Evolutionary conservation across 371 early-diverging fungal genomes (phyloP), one percentile per base, ranked within the genome.

Genomic region (Sporodiniella umbellata): DNA sequence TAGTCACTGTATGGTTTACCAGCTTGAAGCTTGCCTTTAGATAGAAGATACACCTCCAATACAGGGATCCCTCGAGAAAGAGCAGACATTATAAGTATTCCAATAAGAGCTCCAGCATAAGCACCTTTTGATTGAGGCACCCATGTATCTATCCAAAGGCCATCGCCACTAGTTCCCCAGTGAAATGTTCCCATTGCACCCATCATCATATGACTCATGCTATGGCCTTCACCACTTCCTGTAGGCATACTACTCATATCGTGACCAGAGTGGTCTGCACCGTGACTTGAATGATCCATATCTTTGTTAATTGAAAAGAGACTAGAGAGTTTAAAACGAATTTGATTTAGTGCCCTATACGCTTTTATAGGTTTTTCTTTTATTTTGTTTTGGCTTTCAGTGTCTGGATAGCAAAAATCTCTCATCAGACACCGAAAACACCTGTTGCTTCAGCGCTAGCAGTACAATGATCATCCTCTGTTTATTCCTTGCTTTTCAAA

Each of bases 91-190:
- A 83, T 33, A 33, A 83, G 70, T 6, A 83, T 62, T 11, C 80
- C 81, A 37, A 83, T 54, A 40, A 79, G 74, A 7, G 81, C 75
- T 24, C 83, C 83, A 40, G 79, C 73, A 26, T 78, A 80, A 31
- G 70, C 66, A n/a, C 72, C 54, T 52, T 83, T 78, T 4, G 74
- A 64, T n/a, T 53, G 38, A 19, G 78, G 78, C 7, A 73, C 44
- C 73, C 73, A 77, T 11, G 54, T 44, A 23, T 56, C 47, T n/a
- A 77, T 54, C 64, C 66, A 73, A 8, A 77, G 22, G 15, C 69
- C 70, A 51, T 73, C 74, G 8, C 68, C 72, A 26, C 51, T 18
- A 10, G 54, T 51, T 5, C 60, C 37, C 76, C 76, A 76, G 38
- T 76, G 76, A 38, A 72, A 76, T 8, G 66, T 64, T 4, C 76